These are phyloP conservation scores for Chrysosphaeria jannelii DNA, from an alignment of 2,329 filamentous ascomycete genomes.

Conservation along the genomic window DNA sequence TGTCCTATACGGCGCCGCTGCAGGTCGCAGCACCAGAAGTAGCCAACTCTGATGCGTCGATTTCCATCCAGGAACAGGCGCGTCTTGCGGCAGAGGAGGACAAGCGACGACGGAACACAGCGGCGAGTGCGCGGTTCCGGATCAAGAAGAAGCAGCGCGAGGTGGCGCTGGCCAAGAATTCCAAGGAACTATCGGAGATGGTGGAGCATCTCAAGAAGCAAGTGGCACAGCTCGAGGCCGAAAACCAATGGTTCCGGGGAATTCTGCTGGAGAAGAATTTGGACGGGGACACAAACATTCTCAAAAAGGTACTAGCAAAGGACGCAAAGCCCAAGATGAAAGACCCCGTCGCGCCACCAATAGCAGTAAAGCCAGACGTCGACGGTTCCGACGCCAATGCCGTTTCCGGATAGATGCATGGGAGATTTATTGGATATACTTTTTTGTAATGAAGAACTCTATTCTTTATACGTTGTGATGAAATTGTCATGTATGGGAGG, in stretches of 20 bases:
- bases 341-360: too few relatives aligned
- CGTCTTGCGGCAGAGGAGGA: constrained; percentile 60
- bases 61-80: constrained; percentile 42
- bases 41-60: constrained; percentile 14
- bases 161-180: constrained; percentile 51
- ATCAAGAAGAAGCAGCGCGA: constrained; percentile 93
- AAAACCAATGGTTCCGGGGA: constrained; percentile 60
- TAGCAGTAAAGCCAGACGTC: too few relatives aligned
- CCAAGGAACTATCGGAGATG: constrained; percentile 62
- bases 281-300: too few relatives aligned
- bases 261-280: constrained; percentile 60
- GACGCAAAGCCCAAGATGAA: too few relatives aligned
- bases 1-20: constrained; percentile 7
- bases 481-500: too few relatives aligned
- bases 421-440: too few relatives aligned
- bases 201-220: constrained; percentile 40
- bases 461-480: too few relatives aligned
- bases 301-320: too few relatives aligned
- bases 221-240: constrained; percentile 49
- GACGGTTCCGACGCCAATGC: too few relatives aligned
- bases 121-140: constrained; percentile 64
- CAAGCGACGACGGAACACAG: constrained; percentile 68
- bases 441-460: too few relatives aligned
- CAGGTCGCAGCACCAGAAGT: constrained; percentile 10
- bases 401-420: too few relatives aligned